phyloP scores from a whole-genome alignment of 176 grass and related monocot genomes.

The Hordeum marinum region DNA sequence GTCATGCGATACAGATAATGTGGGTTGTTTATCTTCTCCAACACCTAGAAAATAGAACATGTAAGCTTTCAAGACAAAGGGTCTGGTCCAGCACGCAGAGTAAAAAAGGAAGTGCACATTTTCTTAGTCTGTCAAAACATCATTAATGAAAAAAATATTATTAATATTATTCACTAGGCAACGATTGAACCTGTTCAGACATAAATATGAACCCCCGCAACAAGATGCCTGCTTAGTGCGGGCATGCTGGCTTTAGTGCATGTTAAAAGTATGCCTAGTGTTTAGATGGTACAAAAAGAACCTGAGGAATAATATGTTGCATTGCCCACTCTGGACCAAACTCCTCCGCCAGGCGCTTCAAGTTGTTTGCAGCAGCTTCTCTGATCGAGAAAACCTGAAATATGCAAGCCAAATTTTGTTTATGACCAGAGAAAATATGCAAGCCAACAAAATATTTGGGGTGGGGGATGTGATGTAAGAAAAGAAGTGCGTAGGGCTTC shows the following conservation, averaged over 20 bases:
- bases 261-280: not conserved
- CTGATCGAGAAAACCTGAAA: conserved; percentile 91
- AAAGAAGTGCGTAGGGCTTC: not conserved
- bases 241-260: not conserved
- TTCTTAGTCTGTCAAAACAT: not conserved
- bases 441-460: not conserved
- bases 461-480: too few species aligned
- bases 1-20: conserved; percentile 97
- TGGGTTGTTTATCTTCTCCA: conserved; percentile 91
- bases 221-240: not conserved
- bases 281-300: conserved; percentile 1
- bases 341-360: conserved; percentile 91
- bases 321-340: conserved; percentile 95
- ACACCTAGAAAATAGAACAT: conserved; percentile 47
- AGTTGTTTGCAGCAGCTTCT: conserved; percentile 91
- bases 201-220: not conserved
- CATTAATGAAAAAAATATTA: not conserved
- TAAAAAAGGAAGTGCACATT: not conserved
- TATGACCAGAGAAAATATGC: not conserved
- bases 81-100: not conserved
- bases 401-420: not conserved
- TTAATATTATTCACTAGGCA: not conserved
- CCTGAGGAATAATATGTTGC: conserved; percentile 96
- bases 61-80: not conserved
- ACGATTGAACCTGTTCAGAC: not conserved